Conservation (phyloP, 257 asterid species). For the Rauvolfia tetraphylla region DNA sequence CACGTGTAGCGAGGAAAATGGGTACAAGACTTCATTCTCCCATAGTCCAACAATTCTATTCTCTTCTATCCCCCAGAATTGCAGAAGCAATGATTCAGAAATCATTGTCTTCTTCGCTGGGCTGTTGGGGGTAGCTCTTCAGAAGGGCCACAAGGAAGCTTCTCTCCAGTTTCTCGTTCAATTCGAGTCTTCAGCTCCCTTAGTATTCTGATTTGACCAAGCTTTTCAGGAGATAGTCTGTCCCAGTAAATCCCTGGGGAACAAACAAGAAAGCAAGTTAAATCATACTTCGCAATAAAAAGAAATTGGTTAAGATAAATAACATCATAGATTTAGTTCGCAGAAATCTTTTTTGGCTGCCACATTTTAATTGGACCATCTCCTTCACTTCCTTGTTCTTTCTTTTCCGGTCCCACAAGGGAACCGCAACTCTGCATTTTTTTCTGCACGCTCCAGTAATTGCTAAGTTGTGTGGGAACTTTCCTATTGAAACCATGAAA, state of each 20-base stretch:
- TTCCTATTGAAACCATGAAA: neutral
- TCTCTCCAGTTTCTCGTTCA: slow-evolving; percentile 67
- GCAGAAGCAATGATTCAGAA: neutral
- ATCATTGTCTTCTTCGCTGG: slow-evolving; percentile 28
- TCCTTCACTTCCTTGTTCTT: neutral
- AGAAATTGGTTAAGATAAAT: neutral
- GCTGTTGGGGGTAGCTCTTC: slow-evolving; percentile 92
- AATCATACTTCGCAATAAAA: neutral
- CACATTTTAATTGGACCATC: neutral
- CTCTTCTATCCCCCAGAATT: neutral
- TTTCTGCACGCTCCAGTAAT: no score
- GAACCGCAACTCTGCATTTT: no score
- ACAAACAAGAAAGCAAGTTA: neutral
- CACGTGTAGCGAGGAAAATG: no score
- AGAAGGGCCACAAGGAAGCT: slow-evolving; percentile 74
- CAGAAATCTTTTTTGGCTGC: no score
- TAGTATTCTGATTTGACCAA: slow-evolving; percentile 69
- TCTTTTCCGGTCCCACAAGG: no score
- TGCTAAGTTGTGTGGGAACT: neutral
- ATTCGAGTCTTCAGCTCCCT: slow-evolving; percentile 71
- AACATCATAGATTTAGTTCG: neutral
- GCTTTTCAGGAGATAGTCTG: slow-evolving; percentile 86
- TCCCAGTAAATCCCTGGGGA: slow-evolving; percentile 86
- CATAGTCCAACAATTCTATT: neutral
- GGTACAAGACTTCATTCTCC: neutral